Evolutionary conservation across 1,139 yeast species (phyloP), one percentile per base, ranked within the genome.

Genomic region (Debaryomyces nepalensis): DNA sequence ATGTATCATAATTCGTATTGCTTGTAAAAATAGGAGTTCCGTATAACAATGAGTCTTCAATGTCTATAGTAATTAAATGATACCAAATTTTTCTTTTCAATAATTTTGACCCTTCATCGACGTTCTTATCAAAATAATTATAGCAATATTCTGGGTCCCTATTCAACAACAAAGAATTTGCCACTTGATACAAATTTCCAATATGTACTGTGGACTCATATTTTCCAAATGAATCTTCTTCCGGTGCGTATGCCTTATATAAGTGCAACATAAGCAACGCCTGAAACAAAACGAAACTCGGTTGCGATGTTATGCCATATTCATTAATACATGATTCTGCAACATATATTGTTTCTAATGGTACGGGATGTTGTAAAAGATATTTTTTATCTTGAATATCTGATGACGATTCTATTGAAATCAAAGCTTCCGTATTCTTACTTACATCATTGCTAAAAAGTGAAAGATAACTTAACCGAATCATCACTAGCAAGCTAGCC

Each of bases 31-130:
- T 42, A 3, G 57, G 56, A 2, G 49, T 44, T 15, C 56, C 52
- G 7, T 49, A 45, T 11, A 43, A 45, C 20, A 53, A 37, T 2
- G 62, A 48, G 22, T 51, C 43, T 32, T 48, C 22, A 5, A 47
- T 35, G 40, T 66, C 70, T 37, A 56, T 40, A 4, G 50, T 38
- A 4, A 58, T 50, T 15, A 65, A 42, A 33, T 39, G 53, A 40
- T 57, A 51, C 75, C 75, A 70, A 66, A 80, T 63, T 45, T 77
- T 79, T 48, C 86, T 64, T 57, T 76, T 68, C 22, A 72, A 57
- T 46, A 66, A 67, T 33, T 70, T 64, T n/a, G 57, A 47, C 29
- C 59, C 50, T 47, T 64, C 60, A 44, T 58, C 58, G 5, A 55
- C 42, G 5, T 56, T 45, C 18, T 49, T 46, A 19, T 61, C 69